Conservation (phyloP, 2,329 filamentous ascomycete species). For the Pseudogymnoascus verrucosus region DNA sequence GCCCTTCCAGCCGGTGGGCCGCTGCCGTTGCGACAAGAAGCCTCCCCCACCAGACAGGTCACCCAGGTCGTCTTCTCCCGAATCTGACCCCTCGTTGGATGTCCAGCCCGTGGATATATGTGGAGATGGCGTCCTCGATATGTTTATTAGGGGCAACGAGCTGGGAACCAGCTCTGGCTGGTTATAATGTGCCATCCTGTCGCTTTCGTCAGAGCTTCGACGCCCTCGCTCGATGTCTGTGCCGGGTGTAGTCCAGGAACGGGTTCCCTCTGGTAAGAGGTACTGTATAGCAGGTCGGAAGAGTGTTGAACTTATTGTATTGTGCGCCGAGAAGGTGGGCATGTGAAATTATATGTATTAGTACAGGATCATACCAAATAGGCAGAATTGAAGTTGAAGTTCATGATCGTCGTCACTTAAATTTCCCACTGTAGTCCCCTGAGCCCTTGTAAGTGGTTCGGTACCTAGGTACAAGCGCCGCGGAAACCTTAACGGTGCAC, state of each 20-base stretch:
- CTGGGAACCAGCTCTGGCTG: constrained; percentile 20
- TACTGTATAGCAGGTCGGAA: constrained; percentile 33
- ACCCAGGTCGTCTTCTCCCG: constrained; percentile 37
- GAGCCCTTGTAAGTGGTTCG: constrained; percentile 6
- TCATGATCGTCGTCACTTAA: constrained; percentile 2
- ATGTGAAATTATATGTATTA: constrained; percentile 10
- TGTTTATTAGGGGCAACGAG: constrained; percentile 36
- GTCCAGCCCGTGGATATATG: constrained; percentile 35
- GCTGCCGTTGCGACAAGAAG: constrained; percentile 18
- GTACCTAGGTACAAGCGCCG: constrained; percentile 5
- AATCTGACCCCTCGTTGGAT: constrained; percentile 33
- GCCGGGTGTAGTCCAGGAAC: neutral
- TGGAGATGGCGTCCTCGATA: constrained; percentile 37
- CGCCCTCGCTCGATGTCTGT: neutral
- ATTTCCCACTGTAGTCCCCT: neutral
- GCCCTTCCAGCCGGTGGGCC: constrained; percentile 26
- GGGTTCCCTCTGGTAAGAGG: constrained; percentile 23
- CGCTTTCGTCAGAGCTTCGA: neutral
- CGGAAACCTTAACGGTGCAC: constrained; percentile 3
- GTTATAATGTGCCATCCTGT: constrained; percentile 12
- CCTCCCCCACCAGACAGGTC: constrained; percentile 30
- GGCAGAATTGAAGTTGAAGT: neutral
- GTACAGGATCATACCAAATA: constrained; percentile 2
- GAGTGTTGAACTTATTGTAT: constrained; percentile 25
- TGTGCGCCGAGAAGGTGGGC: constrained; percentile 24